phyloP scores from a whole-genome alignment of 2,329 filamentous ascomycete species.

The Aspergillus tamarii region DNA sequence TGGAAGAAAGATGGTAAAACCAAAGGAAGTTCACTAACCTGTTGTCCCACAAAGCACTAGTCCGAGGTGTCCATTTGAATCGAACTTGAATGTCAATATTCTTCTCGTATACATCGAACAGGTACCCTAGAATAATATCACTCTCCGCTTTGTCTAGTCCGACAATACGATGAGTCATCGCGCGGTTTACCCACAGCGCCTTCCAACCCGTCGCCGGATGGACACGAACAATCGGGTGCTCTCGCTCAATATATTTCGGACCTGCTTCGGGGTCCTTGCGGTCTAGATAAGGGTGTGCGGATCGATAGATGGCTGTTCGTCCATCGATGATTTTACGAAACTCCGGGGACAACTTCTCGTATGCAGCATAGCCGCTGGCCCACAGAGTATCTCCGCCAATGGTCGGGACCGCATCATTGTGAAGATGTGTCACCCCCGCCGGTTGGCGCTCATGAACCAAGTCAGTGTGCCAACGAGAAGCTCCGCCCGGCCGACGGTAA shows the following conservation, averaged over 20 bases:
- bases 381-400: conserved; percentile 73
- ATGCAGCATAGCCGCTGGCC: conserved; percentile 71
- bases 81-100: conserved; percentile 73
- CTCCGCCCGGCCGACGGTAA: conserved; percentile 70
- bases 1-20: too few species aligned
- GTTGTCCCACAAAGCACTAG: conserved; percentile 73
- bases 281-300: conserved; percentile 69
- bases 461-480: conserved; percentile 71
- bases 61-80: conserved; percentile 70
- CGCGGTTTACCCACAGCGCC: conserved; percentile 70
- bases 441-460: conserved; percentile 73
- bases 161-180: conserved; percentile 70
- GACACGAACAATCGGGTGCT: conserved; percentile 69
- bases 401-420: conserved; percentile 68
- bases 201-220: conserved; percentile 78
- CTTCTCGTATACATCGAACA: conserved; percentile 70
- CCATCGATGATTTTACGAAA: conserved; percentile 74
- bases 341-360: conserved; percentile 71
- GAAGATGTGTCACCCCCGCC: conserved; percentile 70
- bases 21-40: conserved; percentile 45
- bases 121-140: conserved; percentile 67
- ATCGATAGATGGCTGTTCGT: conserved; percentile 65
- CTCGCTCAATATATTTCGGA: conserved; percentile 67
- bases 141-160: conserved; percentile 71
- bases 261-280: conserved; percentile 63